Evolutionary conservation across 208 protist genomes (phyloP).

Genomic region (Leishmania mexicana): DNA sequence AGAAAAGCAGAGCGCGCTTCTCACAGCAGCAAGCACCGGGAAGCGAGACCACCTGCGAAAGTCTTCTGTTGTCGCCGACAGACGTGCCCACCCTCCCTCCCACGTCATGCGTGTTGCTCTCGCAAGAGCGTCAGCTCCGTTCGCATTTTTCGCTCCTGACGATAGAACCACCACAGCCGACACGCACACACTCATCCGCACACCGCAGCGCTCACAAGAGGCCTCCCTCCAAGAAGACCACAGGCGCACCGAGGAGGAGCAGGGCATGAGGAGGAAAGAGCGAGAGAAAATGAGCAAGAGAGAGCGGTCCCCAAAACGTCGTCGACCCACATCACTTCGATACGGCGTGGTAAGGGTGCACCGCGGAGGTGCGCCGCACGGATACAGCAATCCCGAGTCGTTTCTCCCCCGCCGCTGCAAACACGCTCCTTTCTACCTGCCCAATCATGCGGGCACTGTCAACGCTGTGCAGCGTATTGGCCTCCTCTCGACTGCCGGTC

Average conservation of each 20-base stretch:
- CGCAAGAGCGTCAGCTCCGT: background rate
- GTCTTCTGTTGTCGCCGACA: background rate
- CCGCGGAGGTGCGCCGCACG: constrained; percentile 47
- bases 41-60: background rate
- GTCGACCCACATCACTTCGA: constrained; percentile 5
- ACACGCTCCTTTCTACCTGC: constrained; percentile 7
- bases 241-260: background rate
- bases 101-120: background rate
- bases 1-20: background rate
- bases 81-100: background rate
- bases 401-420: constrained; percentile 4
- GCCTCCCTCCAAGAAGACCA: background rate
- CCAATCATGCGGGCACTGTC: background rate
- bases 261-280: background rate
- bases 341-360: constrained; percentile 57
- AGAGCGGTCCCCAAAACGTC: background rate
- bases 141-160: background rate
- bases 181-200: background rate
- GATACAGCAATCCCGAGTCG: constrained; percentile 41
- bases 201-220: background rate
- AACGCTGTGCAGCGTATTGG: background rate
- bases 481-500: background rate
- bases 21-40: background rate
- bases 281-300: background rate
- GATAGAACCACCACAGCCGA: background rate